phyloP scores from a whole-genome alignment of 2,329 filamentous ascomycete species.

The Claviceps maximensis region DNA sequence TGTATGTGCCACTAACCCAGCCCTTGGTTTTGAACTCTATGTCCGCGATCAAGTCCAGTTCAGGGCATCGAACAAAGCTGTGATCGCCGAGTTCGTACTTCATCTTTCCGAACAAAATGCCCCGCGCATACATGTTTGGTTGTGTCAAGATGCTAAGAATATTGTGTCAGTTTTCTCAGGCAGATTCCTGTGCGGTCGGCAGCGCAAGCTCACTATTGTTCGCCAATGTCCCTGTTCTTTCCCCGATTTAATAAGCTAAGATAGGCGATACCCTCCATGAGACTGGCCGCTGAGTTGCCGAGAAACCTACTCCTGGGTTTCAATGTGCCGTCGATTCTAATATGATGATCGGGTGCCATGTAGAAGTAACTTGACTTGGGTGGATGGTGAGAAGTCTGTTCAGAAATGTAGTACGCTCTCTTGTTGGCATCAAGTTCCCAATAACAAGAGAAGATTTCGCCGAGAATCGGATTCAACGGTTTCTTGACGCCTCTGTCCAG shows the following conservation, averaged over 20 bases:
- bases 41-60: slow-evolving; percentile 74
- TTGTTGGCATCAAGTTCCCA: slow-evolving; percentile 84
- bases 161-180: slow-evolving; percentile 3
- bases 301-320: slow-evolving; percentile 92
- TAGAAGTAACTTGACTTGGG: slow-evolving; percentile 99
- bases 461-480: slow-evolving; percentile 88
- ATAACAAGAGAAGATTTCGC: slow-evolving; percentile 88
- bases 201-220: slow-evolving; percentile 64
- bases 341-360: slow-evolving; percentile 85
- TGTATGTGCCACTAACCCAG: slow-evolving; percentile 92
- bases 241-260: slow-evolving; percentile 71
- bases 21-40: slow-evolving; percentile 98
- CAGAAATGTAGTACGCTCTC: slow-evolving; percentile 86
- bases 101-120: slow-evolving; percentile 97
- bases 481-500: slow-evolving; percentile 80
- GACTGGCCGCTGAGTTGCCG: slow-evolving; percentile 90
- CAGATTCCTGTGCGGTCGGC: background rate
- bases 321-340: slow-evolving; percentile 87
- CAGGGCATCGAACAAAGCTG: slow-evolving; percentile 82
- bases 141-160: slow-evolving; percentile 68
- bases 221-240: slow-evolving; percentile 48
- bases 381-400: slow-evolving; percentile 96
- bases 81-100: slow-evolving; percentile 98
- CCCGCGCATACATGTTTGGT: slow-evolving; percentile 97
- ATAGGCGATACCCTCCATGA: slow-evolving; percentile 95